A percentile compares a stretch with the other conserved stretches of the same genome.
These are phyloP conservation scores for Candida dubliniensis DNA, from an alignment of 1,139 yeast genomes.

Conservation along the genomic window DNA sequence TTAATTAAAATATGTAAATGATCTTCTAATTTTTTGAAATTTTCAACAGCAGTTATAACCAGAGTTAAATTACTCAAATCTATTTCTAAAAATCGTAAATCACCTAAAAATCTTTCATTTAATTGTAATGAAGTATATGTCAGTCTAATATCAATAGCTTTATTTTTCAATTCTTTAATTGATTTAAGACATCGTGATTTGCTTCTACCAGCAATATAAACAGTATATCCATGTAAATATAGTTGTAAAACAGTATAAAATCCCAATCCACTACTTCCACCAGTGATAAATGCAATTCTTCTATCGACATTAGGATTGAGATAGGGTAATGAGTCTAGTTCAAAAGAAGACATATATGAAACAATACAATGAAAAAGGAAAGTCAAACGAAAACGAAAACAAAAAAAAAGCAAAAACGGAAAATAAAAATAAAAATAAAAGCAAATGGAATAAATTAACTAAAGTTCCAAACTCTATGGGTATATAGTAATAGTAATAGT, in stretches of 20 bases:
- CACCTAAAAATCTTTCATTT: conserved; percentile 47
- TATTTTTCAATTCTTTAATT: conserved; percentile 51
- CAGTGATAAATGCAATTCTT: conserved; percentile 69
- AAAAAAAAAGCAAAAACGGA: too few relatives aligned
- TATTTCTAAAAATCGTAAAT: conserved; percentile 55
- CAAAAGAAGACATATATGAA: conserved; percentile 8
- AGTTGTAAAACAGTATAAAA: conserved; percentile 74
- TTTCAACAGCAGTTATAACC: conserved; percentile 56
- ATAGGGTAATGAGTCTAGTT: conserved; percentile 36
- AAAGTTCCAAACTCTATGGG: too few relatives aligned
- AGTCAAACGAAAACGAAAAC: background rate
- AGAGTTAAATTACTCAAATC: conserved; percentile 62
- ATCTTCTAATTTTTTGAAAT: conserved; percentile 50
- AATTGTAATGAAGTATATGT: conserved; percentile 18
- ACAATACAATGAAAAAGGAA: background rate
- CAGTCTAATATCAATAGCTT: conserved; percentile 43
- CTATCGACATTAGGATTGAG: conserved; percentile 42
- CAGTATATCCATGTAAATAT: conserved; percentile 73
- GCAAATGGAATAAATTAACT: too few relatives aligned
- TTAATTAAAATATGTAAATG: conserved; percentile 64
- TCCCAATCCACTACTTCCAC: conserved; percentile 82
- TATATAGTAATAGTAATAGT: too few relatives aligned
- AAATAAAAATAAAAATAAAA: too few relatives aligned
- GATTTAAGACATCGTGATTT: conserved; percentile 56
- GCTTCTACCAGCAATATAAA: conserved; percentile 73